Percentiles rank a stretch among this genome's conserved stretches.
Conservation (phyloP, 441 rosid species). For the Eutrema salsugineum region DNA sequence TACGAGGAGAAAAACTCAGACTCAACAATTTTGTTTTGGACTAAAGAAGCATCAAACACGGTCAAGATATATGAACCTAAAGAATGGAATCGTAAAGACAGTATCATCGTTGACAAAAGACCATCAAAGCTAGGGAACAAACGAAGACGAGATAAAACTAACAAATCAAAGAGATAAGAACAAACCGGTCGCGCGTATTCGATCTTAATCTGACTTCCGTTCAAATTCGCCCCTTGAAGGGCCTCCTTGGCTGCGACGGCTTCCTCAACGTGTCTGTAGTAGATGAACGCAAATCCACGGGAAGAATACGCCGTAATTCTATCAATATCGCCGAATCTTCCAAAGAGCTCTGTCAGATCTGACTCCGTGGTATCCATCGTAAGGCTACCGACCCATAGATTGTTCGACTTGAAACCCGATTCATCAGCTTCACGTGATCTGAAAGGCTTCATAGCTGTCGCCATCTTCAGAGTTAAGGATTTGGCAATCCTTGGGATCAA, state of each 20-base stretch:
- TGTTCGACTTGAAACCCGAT: constrained; percentile 49
- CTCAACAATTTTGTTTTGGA: background rate
- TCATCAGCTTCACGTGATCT: constrained; percentile 31
- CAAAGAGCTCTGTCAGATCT: constrained; percentile 56
- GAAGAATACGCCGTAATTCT: constrained; percentile 59
- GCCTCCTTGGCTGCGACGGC: constrained; percentile 62
- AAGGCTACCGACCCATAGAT: constrained; percentile 81
- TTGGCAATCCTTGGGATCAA: background rate
- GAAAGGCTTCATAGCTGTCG: constrained; percentile 36
- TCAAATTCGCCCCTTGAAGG: constrained; percentile 49
- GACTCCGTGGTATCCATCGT: constrained; percentile 45
- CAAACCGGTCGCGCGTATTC: constrained; percentile 96
- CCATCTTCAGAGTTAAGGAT: constrained; percentile 17
- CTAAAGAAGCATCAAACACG: constrained; percentile 3
- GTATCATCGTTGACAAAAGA: background rate
- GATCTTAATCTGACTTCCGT: constrained; percentile 57
- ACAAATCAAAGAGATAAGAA: constrained; percentile 36
- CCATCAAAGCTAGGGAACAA: background rate
- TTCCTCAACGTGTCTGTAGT: constrained; percentile 66
- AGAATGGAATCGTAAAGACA: background rate
- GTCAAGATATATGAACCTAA: background rate
- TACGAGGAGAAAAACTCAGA: constrained; percentile 2
- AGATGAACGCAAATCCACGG: constrained; percentile 65
- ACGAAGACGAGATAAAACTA: background rate
- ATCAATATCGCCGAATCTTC: constrained; percentile 54